A percentile compares a stretch with the other conserved stretches of the same genome.
Evolutionary conservation across 2,329 filamentous ascomycete species (phyloP).

Genomic region (Pleurostoma richardsiae): DNA sequence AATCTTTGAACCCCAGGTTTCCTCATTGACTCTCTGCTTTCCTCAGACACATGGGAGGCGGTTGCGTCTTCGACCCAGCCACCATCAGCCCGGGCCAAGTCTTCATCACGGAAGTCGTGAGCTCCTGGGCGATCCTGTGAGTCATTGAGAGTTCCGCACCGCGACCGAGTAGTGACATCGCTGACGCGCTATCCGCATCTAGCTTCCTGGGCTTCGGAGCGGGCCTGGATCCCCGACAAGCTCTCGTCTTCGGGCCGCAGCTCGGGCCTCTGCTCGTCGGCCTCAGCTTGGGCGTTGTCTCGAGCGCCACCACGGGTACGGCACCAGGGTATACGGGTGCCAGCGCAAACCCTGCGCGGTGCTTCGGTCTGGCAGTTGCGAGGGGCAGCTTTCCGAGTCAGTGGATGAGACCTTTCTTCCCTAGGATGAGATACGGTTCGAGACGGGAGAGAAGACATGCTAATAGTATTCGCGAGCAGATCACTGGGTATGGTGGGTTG

Average conservation of each 20-base stretch:
- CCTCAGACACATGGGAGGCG: slow-evolving; percentile 20
- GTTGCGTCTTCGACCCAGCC: slow-evolving; percentile 28
- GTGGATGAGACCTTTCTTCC: not conserved
- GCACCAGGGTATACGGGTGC: slow-evolving; percentile 35
- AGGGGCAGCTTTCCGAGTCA: slow-evolving; percentile 10
- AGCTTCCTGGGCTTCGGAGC: slow-evolving; percentile 44
- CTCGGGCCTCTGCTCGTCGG: slow-evolving; percentile 43
- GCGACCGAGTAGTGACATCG: not conserved
- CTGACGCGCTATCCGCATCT: slow-evolving; percentile 5
- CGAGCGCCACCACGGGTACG: slow-evolving; percentile 29
- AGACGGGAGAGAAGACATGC: too few species aligned
- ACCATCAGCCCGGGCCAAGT: slow-evolving; percentile 30
- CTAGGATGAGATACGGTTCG: slow-evolving; percentile 1
- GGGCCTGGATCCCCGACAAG: slow-evolving; percentile 47
- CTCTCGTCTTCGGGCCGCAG: slow-evolving; percentile 40
- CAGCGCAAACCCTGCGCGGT: slow-evolving; percentile 37
- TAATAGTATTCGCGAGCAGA: slow-evolving; percentile 10
- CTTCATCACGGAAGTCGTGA: slow-evolving; percentile 42
- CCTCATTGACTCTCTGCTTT: not conserved
- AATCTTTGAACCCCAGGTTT: not conserved
- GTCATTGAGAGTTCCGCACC: not conserved
- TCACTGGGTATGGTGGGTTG: slow-evolving; percentile 33
- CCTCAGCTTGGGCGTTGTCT: slow-evolving; percentile 26
- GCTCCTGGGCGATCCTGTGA: slow-evolving; percentile 31
- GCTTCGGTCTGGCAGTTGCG: slow-evolving; percentile 36